These are phyloP conservation scores for Malassezia globosa DNA, from an alignment of 1,284 basidiomycete genomes.

Conservation along the genomic window DNA sequence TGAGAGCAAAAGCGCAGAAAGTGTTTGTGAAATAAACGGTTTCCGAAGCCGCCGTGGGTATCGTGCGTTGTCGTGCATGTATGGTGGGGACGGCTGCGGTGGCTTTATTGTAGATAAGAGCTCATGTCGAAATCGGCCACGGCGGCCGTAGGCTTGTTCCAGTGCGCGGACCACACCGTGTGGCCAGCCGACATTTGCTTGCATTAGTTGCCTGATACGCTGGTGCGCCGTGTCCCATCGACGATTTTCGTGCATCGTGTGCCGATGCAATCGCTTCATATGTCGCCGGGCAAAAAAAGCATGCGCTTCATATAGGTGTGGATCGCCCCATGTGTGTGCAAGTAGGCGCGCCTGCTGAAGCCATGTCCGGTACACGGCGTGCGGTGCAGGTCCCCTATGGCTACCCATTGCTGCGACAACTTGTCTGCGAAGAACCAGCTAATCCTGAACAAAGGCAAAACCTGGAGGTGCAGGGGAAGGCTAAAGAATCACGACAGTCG, in stretches of 20 bases:
- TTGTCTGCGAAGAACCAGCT: too few relatives aligned
- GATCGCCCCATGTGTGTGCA: slow-evolving; percentile 12
- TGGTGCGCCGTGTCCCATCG: neutral
- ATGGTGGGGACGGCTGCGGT: slow-evolving; percentile 2
- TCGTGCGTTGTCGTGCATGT: slow-evolving; percentile 6
- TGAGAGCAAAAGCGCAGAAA: slow-evolving; percentile 7
- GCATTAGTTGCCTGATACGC: slow-evolving; percentile 5
- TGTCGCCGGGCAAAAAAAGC: slow-evolving; percentile 1
- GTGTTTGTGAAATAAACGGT: slow-evolving; percentile 2
- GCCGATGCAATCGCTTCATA: neutral
- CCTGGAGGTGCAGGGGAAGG: neutral
- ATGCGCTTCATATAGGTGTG: slow-evolving; percentile 16
- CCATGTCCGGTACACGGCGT: slow-evolving; percentile 8
- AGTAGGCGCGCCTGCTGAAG: slow-evolving; percentile 15
- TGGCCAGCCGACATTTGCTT: slow-evolving; percentile 18
- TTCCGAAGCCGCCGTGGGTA: slow-evolving; percentile 8
- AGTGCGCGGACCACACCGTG: slow-evolving; percentile 16
- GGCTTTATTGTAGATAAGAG: slow-evolving; percentile 5
- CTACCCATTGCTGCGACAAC: too few relatives aligned
- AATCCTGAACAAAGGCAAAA: neutral
- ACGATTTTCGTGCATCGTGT: neutral
- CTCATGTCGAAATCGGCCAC: slow-evolving; percentile 7
- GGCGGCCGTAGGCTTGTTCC: slow-evolving; percentile 16
- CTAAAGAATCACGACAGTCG: neutral
- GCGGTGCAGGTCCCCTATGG: neutral